Evolutionary conservation across 148 eudicot species (phyloP), one percentile per base, ranked within the genome.

Genomic region (Rhododendron ovatum): DNA sequence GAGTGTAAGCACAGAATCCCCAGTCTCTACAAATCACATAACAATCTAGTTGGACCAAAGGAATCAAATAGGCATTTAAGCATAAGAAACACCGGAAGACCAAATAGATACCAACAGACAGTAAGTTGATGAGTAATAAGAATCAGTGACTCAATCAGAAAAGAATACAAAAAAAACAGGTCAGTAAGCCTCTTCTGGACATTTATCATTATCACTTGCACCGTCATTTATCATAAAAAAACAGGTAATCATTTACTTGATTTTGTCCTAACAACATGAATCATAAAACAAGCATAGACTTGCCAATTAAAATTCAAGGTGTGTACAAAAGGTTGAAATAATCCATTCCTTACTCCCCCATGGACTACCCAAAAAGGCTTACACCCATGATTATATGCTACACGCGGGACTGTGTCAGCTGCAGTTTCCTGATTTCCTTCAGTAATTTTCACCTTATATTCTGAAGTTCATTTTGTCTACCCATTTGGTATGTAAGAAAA

Each of bases 1-100:
- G 48, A 97, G 84, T 9, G 91, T 90, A 69, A 93, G 93, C 86
- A 89, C 89, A 82, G 99, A 92, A 71, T 94, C 95, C 84, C 90
- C 90, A 57, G 86, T 89, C 89, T 97, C 99, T 97, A 92, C 78
- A 89, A 83, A 84, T 67, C n/a, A 67, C 76, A 71, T 33, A 71
- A 71, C 76, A 30, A 13, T 71, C 39, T 71, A 71, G 76, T 71
- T 33, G 39, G 76, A 71, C 41, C 75, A 30, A 33, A 30, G 20
- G 24, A 86, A 57, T 43, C 5, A 63, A 28, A 74, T 37, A 71
- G 15, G 14, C 71, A 39, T 50, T 80, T 45, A 67, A 63, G 5
- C 6, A 73, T 22, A 59, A 50, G 26, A 71, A 69, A 17, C 35
- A 86, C 22, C 18, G 67, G 24, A n/a, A 28, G 33, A 57, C 48